These are phyloP conservation scores for Tillandsia leiboldiana DNA, from an alignment of 176 grass and related monocot genomes.

Conservation along the genomic window DNA sequence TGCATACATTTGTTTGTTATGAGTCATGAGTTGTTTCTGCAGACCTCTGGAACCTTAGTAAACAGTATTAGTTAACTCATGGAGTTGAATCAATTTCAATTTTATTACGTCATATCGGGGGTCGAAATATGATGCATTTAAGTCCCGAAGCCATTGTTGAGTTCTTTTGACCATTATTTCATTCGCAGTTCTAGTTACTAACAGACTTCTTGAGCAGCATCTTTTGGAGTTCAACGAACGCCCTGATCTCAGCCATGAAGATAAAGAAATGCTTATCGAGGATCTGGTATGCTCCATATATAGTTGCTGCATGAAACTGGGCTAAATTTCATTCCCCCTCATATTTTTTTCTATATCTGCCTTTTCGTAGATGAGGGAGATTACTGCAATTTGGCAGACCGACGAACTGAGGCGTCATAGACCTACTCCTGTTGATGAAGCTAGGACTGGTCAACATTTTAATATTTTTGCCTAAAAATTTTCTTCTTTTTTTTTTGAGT, in stretches of 20 bases:
- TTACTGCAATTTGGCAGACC: constrained; percentile 89
- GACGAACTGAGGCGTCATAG: constrained; percentile 91
- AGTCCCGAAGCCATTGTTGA: not conserved
- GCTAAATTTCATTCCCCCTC: not conserved
- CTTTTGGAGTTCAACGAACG: constrained; percentile 85
- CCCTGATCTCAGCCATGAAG: constrained; percentile 80
- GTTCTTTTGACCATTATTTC: not conserved
- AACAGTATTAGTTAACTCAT: too few species aligned
- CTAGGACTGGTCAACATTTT: constrained; percentile 55
- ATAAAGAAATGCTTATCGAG: constrained; percentile 87
- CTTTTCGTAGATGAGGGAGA: constrained; percentile 58
- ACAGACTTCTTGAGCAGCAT: constrained; percentile 37
- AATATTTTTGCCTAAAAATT: not conserved
- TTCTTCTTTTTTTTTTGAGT: constrained; percentile 9
- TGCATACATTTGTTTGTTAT: not conserved
- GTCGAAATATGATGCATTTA: not conserved
- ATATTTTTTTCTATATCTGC: constrained; percentile 7
- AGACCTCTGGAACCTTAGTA: too few species aligned
- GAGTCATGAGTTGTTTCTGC: too few species aligned
- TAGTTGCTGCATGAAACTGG: not conserved
- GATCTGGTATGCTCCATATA: constrained; percentile 60
- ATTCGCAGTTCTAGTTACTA: not conserved
- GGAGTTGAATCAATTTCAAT: too few species aligned
- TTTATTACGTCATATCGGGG: too few species aligned
- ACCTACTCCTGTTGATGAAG: constrained; percentile 96